Conservation (phyloP, 495 filamentous ascomycete species). For the Penicillium herquei region DNA sequence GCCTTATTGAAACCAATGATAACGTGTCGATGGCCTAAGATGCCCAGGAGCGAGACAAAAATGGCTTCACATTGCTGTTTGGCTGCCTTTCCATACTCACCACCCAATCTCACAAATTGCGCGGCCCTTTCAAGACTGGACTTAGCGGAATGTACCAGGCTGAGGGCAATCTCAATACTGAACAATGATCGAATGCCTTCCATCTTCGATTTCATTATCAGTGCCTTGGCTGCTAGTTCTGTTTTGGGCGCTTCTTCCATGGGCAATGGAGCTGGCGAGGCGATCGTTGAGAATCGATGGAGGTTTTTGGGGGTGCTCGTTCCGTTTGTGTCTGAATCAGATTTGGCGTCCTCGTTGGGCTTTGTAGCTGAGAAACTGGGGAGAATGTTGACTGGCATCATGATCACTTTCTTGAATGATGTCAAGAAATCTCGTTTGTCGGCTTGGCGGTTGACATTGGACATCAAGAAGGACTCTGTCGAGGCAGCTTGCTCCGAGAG, state of each 20-base stretch:
- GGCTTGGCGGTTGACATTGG: slow-evolving; percentile 86
- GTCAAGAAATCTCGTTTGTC: slow-evolving; percentile 95
- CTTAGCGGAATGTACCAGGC: slow-evolving; percentile 88
- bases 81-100: slow-evolving; percentile 76
- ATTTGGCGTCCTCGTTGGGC: slow-evolving; percentile 33
- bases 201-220: slow-evolving; percentile 89
- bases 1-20: slow-evolving; percentile 89
- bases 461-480: slow-evolving; percentile 92
- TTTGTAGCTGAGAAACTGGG: slow-evolving; percentile 61
- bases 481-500: slow-evolving; percentile 87
- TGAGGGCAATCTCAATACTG: slow-evolving; percentile 91
- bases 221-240: slow-evolving; percentile 92
- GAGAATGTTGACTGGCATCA: slow-evolving; percentile 93
- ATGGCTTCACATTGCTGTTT: slow-evolving; percentile 89
- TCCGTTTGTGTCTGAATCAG: slow-evolving; percentile 34
- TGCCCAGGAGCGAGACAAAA: slow-evolving; percentile 78
- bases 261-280: slow-evolving; percentile 46
- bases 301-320: slow-evolving; percentile 41
- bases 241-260: slow-evolving; percentile 73
- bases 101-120: slow-evolving; percentile 74
- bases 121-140: slow-evolving; percentile 81
- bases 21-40: slow-evolving; percentile 83
- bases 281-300: slow-evolving; percentile 53
- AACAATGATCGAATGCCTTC: slow-evolving; percentile 94
- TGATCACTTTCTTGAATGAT: slow-evolving; percentile 97